Evolutionary conservation across 768 basidiomycete species (phyloP).

Genomic region (Auricularia auricula-judae): DNA sequence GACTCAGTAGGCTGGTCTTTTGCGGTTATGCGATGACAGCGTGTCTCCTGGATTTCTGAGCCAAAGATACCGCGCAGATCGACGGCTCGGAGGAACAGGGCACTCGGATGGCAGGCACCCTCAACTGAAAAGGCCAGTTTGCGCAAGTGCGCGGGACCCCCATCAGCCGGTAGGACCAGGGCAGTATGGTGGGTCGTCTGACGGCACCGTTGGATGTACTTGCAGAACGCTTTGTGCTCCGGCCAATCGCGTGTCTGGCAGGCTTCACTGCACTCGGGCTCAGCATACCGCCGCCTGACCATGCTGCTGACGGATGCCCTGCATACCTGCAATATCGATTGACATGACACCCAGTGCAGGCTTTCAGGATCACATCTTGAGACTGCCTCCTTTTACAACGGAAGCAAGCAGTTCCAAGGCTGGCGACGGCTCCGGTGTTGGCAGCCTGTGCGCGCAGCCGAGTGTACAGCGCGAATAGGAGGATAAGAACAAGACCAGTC

Average conservation of each 20-base stretch:
- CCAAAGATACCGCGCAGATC: neutral
- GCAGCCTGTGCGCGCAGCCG: neutral
- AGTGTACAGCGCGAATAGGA: neutral
- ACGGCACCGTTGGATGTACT: neutral
- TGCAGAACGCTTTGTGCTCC: neutral
- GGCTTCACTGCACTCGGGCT: neutral
- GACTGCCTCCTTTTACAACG: neutral
- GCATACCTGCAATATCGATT: neutral
- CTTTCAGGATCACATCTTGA: neutral
- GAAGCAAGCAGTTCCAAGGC: neutral
- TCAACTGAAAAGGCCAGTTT: neutral
- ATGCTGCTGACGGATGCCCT: neutral
- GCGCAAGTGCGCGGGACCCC: neutral
- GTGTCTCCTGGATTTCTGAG: neutral
- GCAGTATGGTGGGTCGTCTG: neutral
- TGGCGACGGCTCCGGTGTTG: neutral
- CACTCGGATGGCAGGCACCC: neutral
- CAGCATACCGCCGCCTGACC: neutral
- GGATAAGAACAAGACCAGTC: neutral
- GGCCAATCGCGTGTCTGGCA: neutral
- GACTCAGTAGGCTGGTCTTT: neutral
- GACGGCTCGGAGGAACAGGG: neutral
- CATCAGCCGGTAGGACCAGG: neutral
- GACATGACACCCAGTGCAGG: neutral
- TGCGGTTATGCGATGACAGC: neutral